These are phyloP conservation scores for Hemerocallis citrina DNA, from an alignment of 106 monocot species.

Conservation along the genomic window DNA sequence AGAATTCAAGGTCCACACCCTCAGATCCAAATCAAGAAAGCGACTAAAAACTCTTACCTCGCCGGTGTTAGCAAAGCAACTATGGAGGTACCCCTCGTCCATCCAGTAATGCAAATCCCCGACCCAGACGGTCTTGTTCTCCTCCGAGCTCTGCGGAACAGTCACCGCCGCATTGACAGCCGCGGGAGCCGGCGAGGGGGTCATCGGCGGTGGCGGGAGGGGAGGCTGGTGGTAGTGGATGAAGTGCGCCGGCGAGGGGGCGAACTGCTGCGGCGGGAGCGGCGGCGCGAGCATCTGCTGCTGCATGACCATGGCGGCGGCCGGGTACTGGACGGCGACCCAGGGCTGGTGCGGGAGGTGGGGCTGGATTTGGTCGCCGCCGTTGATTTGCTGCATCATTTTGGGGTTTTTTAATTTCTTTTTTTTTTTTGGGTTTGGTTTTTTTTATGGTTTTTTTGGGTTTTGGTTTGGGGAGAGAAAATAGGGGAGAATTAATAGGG, in stretches of 20 bases:
- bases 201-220: constrained; percentile 5
- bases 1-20: no score
- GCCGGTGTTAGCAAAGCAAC: constrained; percentile 57
- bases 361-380: constrained; percentile 9
- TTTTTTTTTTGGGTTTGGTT: no score
- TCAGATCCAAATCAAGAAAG: constrained; percentile 3
- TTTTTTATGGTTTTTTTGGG: no score
- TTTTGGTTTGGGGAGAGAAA: no score
- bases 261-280: constrained; percentile 23
- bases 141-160: constrained; percentile 22
- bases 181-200: neutral
- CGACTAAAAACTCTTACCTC: constrained; percentile 28
- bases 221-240: constrained; percentile 8
- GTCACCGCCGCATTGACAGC: neutral
- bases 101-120: constrained; percentile 79
- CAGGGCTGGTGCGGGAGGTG: constrained; percentile 18
- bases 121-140: constrained; percentile 68
- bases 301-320: constrained; percentile 45
- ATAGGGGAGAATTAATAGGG: no score
- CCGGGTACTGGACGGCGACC: constrained; percentile 46
- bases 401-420: no score
- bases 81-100: constrained; percentile 67
- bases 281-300: constrained; percentile 51
- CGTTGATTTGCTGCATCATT: constrained; percentile 4
- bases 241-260: constrained; percentile 24